phyloP scores from a whole-genome alignment of 2,329 filamentous ascomycete species.

The Microthyrium microscopicum region DNA sequence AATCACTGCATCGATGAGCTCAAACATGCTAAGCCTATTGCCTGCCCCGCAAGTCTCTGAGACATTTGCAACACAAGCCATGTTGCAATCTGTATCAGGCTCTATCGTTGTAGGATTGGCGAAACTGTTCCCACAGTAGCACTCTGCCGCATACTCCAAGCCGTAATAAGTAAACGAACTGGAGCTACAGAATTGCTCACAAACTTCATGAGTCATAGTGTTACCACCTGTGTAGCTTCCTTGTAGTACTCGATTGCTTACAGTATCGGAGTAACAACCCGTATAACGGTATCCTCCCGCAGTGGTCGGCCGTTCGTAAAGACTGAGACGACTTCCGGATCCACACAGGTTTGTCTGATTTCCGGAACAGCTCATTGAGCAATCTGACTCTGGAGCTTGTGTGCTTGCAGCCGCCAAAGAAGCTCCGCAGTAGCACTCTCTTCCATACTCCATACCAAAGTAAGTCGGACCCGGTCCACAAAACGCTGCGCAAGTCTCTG shows the following conservation, averaged over 20 bases:
- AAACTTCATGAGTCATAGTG: not conserved
- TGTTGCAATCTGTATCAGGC: conserved; percentile 16
- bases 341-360: conserved; percentile 13
- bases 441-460: conserved; percentile 30
- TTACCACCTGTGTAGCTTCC: conserved; percentile 13
- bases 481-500: too few relatives aligned
- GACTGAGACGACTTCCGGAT: conserved; percentile 23
- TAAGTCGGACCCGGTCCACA: conserved; percentile 10
- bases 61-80: conserved; percentile 15
- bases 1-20: conserved; percentile 12
- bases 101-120: not conserved
- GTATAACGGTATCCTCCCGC: conserved; percentile 31
- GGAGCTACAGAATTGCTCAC: conserved; percentile 19
- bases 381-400: conserved; percentile 28
- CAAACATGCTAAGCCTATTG: conserved; percentile 15
- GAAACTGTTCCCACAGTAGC: conserved; percentile 12
- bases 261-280: conserved; percentile 21
- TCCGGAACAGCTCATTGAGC: conserved; percentile 13
- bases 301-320: conserved; percentile 28
- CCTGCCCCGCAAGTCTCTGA: conserved; percentile 17
- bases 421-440: conserved; percentile 21
- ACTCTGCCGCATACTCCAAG: conserved; percentile 20
- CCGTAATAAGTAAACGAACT: not conserved
- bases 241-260: conserved; percentile 11
- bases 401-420: conserved; percentile 27